A percentile compares a stretch with the other conserved stretches of the same genome.
Conservation (phyloP, 495 filamentous ascomycete species). For the Barbatosphaeria neglecta region DNA sequence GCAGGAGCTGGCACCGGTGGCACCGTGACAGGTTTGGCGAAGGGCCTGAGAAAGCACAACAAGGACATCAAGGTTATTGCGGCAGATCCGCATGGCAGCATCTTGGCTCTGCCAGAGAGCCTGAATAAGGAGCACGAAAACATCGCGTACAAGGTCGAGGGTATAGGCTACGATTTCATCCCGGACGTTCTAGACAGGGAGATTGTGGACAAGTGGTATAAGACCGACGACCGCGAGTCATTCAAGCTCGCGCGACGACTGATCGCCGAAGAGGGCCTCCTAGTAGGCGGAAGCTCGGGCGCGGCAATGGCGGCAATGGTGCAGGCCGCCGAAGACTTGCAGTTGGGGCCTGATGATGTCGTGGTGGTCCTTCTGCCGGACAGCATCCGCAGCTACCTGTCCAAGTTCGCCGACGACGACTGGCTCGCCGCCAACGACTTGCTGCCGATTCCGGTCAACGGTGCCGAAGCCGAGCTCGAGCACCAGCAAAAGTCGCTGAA, state of each 20-base stretch:
- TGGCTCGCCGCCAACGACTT: conserved; percentile 96
- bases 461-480: conserved; percentile 13
- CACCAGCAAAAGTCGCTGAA: conserved; percentile 8
- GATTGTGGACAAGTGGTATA: conserved; percentile 89
- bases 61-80: conserved; percentile 71
- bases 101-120: conserved; percentile 65
- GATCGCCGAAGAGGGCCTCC: conserved; percentile 87
- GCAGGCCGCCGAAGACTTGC: conserved; percentile 62
- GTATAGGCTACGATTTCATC: conserved; percentile 97
- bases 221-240: conserved; percentile 86
- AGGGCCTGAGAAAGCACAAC: conserved; percentile 80
- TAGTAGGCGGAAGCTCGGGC: conserved; percentile 90
- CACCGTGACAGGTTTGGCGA: conserved; percentile 83
- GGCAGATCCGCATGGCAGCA: conserved; percentile 81
- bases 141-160: conserved; percentile 92
- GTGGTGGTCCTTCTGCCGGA: conserved; percentile 89
- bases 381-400: conserved; percentile 94
- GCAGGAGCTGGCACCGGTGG: conserved; percentile 93
- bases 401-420: conserved; percentile 96
- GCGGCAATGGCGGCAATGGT: conserved; percentile 83
- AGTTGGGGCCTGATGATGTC: conserved; percentile 62
- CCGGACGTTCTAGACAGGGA: conserved; percentile 81
- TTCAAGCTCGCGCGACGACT: conserved; percentile 81
- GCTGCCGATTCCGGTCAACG: conserved; percentile 45
- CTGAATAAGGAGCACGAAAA: conserved; percentile 72